Percentiles rank a stretch among this genome's conserved stretches.
Evolutionary conservation across 169 alveolate species (phyloP).

Genomic region (Eimeria necatrix): DNA sequence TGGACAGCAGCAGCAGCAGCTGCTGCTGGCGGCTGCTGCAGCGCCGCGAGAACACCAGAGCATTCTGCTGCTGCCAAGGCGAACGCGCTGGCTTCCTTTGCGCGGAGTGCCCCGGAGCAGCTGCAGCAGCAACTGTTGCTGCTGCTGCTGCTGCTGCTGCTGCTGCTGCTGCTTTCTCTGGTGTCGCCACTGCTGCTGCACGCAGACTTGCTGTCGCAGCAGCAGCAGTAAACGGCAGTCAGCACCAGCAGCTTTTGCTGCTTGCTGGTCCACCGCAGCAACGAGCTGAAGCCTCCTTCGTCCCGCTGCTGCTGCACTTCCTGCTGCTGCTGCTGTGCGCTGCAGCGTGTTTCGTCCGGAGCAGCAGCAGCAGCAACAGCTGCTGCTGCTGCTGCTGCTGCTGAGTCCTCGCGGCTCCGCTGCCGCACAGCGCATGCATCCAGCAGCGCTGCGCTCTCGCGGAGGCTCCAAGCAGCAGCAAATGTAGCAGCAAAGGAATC

Average conservation of each 20-base stretch:
- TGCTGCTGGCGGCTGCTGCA: constrained; percentile 40
- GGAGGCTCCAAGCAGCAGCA: constrained; percentile 31
- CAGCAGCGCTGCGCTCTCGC: background rate
- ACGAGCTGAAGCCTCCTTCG: background rate
- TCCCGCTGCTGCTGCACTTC: constrained; percentile 1
- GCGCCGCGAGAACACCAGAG: constrained; percentile 26
- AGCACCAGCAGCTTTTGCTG: constrained; percentile 15
- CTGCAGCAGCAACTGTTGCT: constrained; percentile 23
- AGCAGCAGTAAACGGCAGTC: background rate
- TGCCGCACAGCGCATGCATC: constrained; percentile 31
- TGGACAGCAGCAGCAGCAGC: constrained; percentile 20
- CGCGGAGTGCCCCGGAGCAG: background rate
- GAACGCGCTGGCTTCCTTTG: constrained; percentile 25
- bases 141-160: constrained; percentile 47
- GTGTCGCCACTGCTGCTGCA: background rate
- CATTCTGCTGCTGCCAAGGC: constrained; percentile 60
- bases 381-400: constrained; percentile 32
- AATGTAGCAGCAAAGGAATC: background rate
- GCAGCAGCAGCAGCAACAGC: constrained; percentile 20
- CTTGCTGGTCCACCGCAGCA: constrained; percentile 16
- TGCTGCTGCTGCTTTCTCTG: constrained; percentile 4
- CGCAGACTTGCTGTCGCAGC: background rate
- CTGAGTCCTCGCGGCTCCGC: background rate
- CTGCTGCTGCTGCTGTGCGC: background rate
- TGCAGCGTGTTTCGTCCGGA: background rate